These are phyloP conservation scores for Fraxinus americana DNA, from an alignment of 257 asterid species.

Conservation along the genomic window DNA sequence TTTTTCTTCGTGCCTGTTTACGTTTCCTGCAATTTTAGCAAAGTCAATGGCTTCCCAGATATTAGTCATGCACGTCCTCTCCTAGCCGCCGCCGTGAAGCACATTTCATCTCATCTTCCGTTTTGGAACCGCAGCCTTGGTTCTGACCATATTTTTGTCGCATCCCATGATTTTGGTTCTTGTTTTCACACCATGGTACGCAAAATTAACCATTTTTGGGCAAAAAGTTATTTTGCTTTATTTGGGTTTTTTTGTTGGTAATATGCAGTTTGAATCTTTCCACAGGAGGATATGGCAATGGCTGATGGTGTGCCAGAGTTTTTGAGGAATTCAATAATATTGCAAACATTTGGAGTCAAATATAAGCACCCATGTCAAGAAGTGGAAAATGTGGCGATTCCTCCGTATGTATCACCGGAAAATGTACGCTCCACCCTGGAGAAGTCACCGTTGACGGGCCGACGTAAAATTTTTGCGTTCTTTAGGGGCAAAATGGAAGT, in stretches of 20 bases:
- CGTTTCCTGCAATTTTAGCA: constrained; percentile 90
- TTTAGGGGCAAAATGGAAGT: constrained; percentile 94
- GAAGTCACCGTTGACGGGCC: constrained; percentile 41
- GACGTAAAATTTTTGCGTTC: constrained; percentile 71
- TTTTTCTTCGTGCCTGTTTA: constrained; percentile 92
- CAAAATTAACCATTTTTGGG: background rate
- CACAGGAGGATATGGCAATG: constrained; percentile 82
- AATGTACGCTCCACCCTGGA: constrained; percentile 52
- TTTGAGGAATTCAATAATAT: constrained; percentile 57
- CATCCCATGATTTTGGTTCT: constrained; percentile 94
- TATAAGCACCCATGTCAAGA: constrained; percentile 80
- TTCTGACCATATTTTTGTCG: constrained; percentile 86
- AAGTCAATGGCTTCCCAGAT: constrained; percentile 85
- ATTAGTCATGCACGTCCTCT: constrained; percentile 86
- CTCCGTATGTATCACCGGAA: constrained; percentile 79
- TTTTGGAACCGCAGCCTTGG: constrained; percentile 92
- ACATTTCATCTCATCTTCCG: constrained; percentile 54
- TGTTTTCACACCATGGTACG: constrained; percentile 92
- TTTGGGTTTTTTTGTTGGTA: background rate
- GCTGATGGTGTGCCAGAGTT: constrained; percentile 78
- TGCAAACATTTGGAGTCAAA: constrained; percentile 91
- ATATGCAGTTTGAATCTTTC: background rate
- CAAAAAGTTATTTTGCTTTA: background rate
- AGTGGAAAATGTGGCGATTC: constrained; percentile 76
- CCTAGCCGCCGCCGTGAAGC: constrained; percentile 50